Evolutionary conservation across 2,329 filamentous ascomycete genomes (phyloP), one percentile per base, ranked within the genome.

Genomic region (Beauveria medogensis): DNA sequence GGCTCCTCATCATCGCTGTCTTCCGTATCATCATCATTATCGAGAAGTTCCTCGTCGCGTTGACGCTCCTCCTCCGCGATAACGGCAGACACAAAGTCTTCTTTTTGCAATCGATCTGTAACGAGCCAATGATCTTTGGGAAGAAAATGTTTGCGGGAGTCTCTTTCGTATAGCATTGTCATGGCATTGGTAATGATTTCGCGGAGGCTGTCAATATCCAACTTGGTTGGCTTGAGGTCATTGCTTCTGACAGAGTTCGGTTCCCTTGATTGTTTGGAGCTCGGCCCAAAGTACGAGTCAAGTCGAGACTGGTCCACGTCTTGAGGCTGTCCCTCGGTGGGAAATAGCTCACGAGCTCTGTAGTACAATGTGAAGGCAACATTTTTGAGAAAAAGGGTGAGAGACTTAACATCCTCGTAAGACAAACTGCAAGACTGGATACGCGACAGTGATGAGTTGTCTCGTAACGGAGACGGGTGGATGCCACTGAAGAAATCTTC

Each of bases 51-150:
- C 48, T 72, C 68, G 14, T 92, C 82, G 60, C 86, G 82, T 68
- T 91, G 89, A 41, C 89, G 81, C 70, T 95, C 87, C 70, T 97
- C 92, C 73, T 99, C 94, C 51, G 86, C 80, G 3, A 97, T 92
- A 1, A 97, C 92, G 2, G 90, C 88, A 9, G 85, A 81, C 51
- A 96, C 89, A 69, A 97, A 97, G 0, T 88, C 85, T 64, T 89
- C 86, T 87, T 96, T 94, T 68, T 97, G 89, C 61, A 97, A 90
- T 63, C 86, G 88, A 1, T 79, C 80, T 2, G 89, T 94, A 92
- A 97, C 97, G 41, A 97, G 79, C 94, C 94, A 99, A 71, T 96
- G 92, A 54, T 86, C 83, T n/a, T 81, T 75, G 2, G 91, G 89
- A 24, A 97, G 75, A 70, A 97, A 97, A 34, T 83, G 86, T 24